Conservation (phyloP, 345 rosid species). For the Punica granatum region DNA sequence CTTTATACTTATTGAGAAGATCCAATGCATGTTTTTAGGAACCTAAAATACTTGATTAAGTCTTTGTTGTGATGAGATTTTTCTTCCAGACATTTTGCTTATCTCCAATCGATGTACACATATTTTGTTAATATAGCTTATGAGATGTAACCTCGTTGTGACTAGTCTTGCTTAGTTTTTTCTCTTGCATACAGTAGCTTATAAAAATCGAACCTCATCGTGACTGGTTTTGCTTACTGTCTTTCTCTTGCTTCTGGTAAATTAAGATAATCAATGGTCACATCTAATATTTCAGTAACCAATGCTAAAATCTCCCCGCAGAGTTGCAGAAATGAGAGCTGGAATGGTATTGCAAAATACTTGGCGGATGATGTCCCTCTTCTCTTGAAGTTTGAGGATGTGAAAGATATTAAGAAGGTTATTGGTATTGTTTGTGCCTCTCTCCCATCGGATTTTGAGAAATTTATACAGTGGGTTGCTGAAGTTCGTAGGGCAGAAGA, state of each 20-base stretch:
- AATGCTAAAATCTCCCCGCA: constrained; percentile 19
- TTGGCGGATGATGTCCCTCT: constrained; percentile 73
- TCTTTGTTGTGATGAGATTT: neutral
- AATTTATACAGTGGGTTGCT: constrained; percentile 81
- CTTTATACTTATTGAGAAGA: no score
- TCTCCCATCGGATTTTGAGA: constrained; percentile 57
- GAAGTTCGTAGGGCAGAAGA: constrained; percentile 70
- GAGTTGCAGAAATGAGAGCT: constrained; percentile 79
- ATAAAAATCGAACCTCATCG: neutral
- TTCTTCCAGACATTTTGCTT: neutral
- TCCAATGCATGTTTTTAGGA: no score
- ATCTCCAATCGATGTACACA: neutral
- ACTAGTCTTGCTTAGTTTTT: no score
- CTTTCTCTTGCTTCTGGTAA: neutral
- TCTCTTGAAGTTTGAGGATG: constrained; percentile 51
- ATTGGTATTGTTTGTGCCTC: constrained; percentile 47
- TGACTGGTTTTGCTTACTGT: neutral
- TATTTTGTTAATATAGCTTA: neutral
- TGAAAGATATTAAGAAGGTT: constrained; percentile 43
- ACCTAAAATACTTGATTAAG: neutral
- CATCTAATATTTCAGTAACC: neutral
- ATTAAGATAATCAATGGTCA: neutral
- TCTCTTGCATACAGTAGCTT: no score
- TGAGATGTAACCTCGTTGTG: no score
- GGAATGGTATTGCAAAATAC: constrained; percentile 63